Base-by-base conservation (phyloP, 805 yeast species). In the Yamadazyma insecticola region DNA sequence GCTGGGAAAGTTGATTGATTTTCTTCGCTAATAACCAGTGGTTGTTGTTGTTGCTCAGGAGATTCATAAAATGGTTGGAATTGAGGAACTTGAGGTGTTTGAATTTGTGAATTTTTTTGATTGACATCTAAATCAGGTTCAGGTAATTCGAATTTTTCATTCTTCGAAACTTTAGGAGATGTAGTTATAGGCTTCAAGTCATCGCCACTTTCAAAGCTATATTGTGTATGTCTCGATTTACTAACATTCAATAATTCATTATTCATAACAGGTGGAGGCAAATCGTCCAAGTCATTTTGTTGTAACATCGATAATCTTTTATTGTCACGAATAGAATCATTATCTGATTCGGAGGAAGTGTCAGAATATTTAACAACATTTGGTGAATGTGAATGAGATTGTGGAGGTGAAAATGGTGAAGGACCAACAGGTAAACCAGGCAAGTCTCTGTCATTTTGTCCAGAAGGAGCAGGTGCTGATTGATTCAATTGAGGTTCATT, bases 121-220 rank as follows among this genome's bases (percentile, higher is more conserved):
- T 35, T 33, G 15, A 21, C 23, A 18, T 37, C 30, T n/a, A n/a
- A n/a, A n/a, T n/a, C n/a, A n/a, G 43, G 45, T 14, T 47, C 48
- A 4, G 44, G 43, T 6, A 40, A 35, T 5, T 41, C 45, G 24
- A 39, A 41, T 13, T 36, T 32, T 16, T 32, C 39, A 20, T 22
- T 21, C 27, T 36, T 43, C n/a, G 36, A 34, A 14, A 33, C 22
- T 25, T 45, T 42, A 16, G 67, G 64, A 6, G 63, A 50, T 12
- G 55, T 43, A 4, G 50, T 41, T 14, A 61, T 48, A 13, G 60
- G 50, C 14, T 47, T 46, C 21, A 48, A 43, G 25, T 63, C 70
- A 29, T 63, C 70, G 22, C 69, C 70, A 20, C 55, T 51, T 39
- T 61, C 70, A 39, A 63, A 63, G 35, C 68, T 61, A 43, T 60